phyloP scores from a whole-genome alignment of 2,329 filamentous ascomycete species.

The Fusarium fujikuroi region DNA sequence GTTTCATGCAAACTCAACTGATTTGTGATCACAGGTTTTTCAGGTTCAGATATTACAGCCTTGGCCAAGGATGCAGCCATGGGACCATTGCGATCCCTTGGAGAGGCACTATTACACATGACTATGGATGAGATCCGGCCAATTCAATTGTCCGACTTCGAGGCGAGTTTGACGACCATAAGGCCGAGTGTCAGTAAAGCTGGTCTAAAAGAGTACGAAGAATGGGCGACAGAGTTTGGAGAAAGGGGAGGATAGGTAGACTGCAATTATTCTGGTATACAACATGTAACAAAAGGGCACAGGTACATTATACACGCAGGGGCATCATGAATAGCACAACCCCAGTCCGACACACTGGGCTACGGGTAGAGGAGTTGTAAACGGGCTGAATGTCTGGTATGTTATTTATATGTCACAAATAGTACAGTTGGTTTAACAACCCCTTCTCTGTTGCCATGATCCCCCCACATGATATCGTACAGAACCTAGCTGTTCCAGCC shows the following conservation, averaged over 20 bases:
- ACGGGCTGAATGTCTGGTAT: constrained; percentile 24
- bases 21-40: constrained; percentile 76
- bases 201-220: constrained; percentile 88
- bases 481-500: constrained; percentile 14
- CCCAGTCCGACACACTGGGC: constrained; percentile 2
- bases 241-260: constrained; percentile 85
- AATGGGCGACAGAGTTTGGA: constrained; percentile 93
- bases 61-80: constrained; percentile 98
- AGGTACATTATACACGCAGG: constrained; percentile 1
- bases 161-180: constrained; percentile 84
- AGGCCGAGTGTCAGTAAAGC: constrained; percentile 88
- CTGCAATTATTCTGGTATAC: constrained; percentile 19
- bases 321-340: constrained; percentile 6
- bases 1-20: not conserved
- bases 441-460: constrained; percentile 24
- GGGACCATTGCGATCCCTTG: constrained; percentile 90
- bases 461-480: constrained; percentile 33
- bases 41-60: constrained; percentile 95
- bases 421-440: constrained; percentile 33
- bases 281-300: constrained; percentile 23
- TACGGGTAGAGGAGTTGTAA: constrained; percentile 13
- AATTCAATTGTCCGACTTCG: constrained; percentile 85
- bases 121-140: constrained; percentile 94
- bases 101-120: constrained; percentile 89
- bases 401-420: constrained; percentile 41